Conservation (phyloP, 495 filamentous ascomycete species). For the Lepraria neglecta region DNA sequence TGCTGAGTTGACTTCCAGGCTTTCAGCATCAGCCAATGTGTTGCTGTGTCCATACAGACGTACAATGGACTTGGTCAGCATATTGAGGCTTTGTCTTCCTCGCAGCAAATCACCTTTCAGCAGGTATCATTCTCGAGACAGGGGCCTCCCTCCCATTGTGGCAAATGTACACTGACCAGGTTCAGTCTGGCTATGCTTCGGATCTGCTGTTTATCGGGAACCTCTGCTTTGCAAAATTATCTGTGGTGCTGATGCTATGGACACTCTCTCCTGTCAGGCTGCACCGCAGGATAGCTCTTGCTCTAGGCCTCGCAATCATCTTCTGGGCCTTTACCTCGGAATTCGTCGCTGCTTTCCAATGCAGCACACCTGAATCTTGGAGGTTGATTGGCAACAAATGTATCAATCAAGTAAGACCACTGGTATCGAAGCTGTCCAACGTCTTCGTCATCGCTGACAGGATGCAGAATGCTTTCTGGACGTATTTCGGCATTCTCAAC, state of each 20-base stretch:
- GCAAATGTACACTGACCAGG: not conserved
- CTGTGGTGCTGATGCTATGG: conserved; percentile 34
- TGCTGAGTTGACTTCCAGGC: conserved; percentile 6
- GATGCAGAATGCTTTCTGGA: conserved; percentile 29
- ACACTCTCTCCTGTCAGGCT: conserved; percentile 36
- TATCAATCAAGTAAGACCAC: not conserved
- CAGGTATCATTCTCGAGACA: not conserved
- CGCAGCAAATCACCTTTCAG: not conserved
- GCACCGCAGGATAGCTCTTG: conserved; percentile 25
- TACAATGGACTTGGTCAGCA: conserved; percentile 17
- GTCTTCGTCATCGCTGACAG: not conserved
- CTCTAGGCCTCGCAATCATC: not conserved
- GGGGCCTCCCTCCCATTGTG: not conserved
- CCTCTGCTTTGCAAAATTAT: conserved; percentile 14
- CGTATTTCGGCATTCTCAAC: conserved; percentile 45
- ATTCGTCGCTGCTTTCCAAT: conserved; percentile 39
- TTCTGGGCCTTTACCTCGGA: conserved; percentile 38
- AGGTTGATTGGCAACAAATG: not conserved
- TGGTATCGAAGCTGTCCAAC: too few relatives aligned
- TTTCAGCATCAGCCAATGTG: conserved; percentile 8
- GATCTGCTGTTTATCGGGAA: conserved; percentile 12
- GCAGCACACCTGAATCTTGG: conserved; percentile 38
- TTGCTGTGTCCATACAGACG: conserved; percentile 17
- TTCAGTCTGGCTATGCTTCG: conserved; percentile 4
- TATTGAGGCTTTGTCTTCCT: not conserved